A percentile compares a stretch with the other conserved stretches of the same genome.
phyloP scores from a whole-genome alignment of 2,329 filamentous ascomycete genomes.

The Fusarium praegraminearum region DNA sequence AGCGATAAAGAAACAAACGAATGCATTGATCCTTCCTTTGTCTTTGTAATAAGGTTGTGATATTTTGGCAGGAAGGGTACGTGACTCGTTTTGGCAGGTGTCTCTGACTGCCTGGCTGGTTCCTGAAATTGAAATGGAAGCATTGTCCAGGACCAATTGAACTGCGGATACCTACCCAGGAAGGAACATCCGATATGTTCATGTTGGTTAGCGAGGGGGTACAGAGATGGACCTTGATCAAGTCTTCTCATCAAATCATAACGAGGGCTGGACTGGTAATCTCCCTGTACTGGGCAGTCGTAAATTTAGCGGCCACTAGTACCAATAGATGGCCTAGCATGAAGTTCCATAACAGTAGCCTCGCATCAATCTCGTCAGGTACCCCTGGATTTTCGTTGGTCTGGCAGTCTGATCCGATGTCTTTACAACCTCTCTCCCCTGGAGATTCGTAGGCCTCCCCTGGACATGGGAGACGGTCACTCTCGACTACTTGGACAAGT shows the following conservation, averaged over 20 bases:
- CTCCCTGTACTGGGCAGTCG: slow-evolving; percentile 25
- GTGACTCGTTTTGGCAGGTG: slow-evolving; percentile 36
- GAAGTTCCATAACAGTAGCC: slow-evolving; percentile 1
- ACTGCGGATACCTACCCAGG: background rate
- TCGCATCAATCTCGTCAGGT: slow-evolving; percentile 12
- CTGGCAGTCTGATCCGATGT: background rate
- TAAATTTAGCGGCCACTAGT: slow-evolving; percentile 13
- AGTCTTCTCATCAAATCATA: slow-evolving; percentile 17
- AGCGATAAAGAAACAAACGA: background rate
- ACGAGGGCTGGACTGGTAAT: slow-evolving; percentile 19
- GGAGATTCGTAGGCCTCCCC: slow-evolving; percentile 21
- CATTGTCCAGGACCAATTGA: slow-evolving; percentile 15
- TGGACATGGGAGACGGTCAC: slow-evolving; percentile 10
- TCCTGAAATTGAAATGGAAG: slow-evolving; percentile 9
- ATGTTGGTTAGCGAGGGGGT: slow-evolving; percentile 16
- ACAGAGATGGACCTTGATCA: slow-evolving; percentile 15
- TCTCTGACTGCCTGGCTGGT: slow-evolving; percentile 6
- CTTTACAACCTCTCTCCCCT: slow-evolving; percentile 7
- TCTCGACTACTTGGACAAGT: slow-evolving; percentile 11
- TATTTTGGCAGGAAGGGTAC: slow-evolving; percentile 13
- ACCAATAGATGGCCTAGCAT: slow-evolving; percentile 14
- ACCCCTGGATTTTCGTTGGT: slow-evolving; percentile 31
- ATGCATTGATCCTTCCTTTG: slow-evolving; percentile 8
- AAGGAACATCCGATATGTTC: slow-evolving; percentile 18
- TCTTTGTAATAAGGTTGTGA: background rate